Conservation (phyloP, 306 rosid species). For the Mimosa pudica region DNA sequence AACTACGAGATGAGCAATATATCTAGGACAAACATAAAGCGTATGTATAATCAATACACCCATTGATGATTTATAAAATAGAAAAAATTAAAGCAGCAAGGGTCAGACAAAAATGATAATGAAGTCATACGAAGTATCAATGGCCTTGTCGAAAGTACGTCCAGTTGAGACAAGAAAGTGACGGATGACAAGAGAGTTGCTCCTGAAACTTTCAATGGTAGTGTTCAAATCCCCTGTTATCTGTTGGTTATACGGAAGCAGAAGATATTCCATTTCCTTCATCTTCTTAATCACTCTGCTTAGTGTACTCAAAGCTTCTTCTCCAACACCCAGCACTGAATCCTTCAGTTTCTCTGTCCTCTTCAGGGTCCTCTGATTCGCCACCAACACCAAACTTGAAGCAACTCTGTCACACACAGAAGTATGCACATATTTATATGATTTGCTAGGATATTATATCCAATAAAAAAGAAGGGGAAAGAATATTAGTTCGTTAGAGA, state of each 20-base stretch:
- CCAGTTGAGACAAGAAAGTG: slow-evolving; percentile 47
- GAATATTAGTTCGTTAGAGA: too few species aligned
- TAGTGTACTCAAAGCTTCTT: slow-evolving; percentile 50
- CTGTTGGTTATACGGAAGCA: slow-evolving; percentile 59
- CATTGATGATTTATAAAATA: neutral
- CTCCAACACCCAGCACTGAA: slow-evolving; percentile 51
- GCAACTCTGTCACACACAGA: slow-evolving; percentile 50
- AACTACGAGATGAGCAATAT: slow-evolving; percentile 54
- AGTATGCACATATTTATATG: neutral
- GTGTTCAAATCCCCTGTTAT: slow-evolving; percentile 45
- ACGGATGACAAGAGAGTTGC: slow-evolving; percentile 46
- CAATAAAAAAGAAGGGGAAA: too few species aligned
- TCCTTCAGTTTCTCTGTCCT: slow-evolving; percentile 55
- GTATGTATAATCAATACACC: neutral
- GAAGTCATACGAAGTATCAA: slow-evolving; percentile 52
- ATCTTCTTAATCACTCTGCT: slow-evolving; percentile 46
- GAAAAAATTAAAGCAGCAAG: neutral
- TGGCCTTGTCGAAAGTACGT: slow-evolving; percentile 44
- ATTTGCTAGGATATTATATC: too few species aligned
- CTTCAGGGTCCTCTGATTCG: slow-evolving; percentile 44
- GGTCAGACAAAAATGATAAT: neutral
- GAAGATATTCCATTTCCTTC: slow-evolving; percentile 53
- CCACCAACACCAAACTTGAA: slow-evolving; percentile 54
- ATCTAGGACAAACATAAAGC: slow-evolving; percentile 37
- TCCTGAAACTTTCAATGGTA: slow-evolving; percentile 48